A percentile compares a stretch with the other conserved stretches of the same genome.
Evolutionary conservation across 768 basidiomycete genomes (phyloP).

Genomic region (Neoboletus magnificus): DNA sequence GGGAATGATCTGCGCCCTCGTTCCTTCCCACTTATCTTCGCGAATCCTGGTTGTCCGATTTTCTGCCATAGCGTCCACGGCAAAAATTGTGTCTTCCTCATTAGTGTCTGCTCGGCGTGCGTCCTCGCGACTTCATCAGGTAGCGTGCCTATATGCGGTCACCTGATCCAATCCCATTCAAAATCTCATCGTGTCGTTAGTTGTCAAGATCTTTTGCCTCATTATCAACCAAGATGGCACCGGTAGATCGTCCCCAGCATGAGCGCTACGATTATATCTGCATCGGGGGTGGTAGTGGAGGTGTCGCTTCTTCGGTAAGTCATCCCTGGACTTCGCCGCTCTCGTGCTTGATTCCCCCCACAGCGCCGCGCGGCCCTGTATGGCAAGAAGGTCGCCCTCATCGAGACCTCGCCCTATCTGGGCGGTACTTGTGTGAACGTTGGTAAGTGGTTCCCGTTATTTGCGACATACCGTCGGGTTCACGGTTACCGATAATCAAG

Average conservation of each 20-base stretch:
- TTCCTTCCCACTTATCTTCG: conserved; percentile 2
- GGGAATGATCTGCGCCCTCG: conserved; percentile 9
- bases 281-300: conserved; percentile 93
- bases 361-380: conserved; percentile 90
- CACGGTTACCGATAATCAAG: conserved; percentile 37
- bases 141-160: conserved; percentile 13
- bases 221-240: conserved; percentile 59
- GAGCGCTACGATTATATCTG: conserved; percentile 82
- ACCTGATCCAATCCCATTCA: background rate
- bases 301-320: conserved; percentile 80
- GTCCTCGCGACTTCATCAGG: conserved; percentile 25
- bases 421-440: conserved; percentile 99
- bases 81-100: conserved; percentile 15
- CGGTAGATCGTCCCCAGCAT: conserved; percentile 57
- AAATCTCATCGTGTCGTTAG: conserved; percentile 34
- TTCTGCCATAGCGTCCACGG: background rate
- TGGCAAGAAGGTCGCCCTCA: conserved; percentile 89
- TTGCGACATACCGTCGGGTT: background rate
- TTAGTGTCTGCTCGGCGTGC: conserved; percentile 5
- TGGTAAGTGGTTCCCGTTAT: conserved; percentile 48
- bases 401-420: conserved; percentile 70
- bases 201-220: conserved; percentile 45
- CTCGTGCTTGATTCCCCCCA: background rate
- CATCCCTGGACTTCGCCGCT: conserved; percentile 1
- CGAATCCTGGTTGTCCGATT: conserved; percentile 9